Evolutionary conservation across 2,329 filamentous ascomycete genomes (phyloP), one percentile per base, ranked within the genome.

Genomic region (Pseudogymnoascus sp.): DNA sequence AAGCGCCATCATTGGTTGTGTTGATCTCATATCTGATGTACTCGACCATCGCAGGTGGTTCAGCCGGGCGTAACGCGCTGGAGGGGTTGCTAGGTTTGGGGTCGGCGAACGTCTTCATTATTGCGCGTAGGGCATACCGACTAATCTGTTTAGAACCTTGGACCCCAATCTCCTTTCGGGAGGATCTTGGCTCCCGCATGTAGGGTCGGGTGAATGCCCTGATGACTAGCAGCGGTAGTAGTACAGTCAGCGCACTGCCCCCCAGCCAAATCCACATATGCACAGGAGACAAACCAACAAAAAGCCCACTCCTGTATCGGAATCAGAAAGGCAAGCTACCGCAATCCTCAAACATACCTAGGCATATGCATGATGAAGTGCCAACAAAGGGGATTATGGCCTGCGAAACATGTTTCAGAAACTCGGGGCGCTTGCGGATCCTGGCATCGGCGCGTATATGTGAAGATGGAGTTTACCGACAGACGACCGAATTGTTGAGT

Each of bases 401-500:
- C 43, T 6, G 43, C 22, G 43, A 50, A 50, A 50, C 43, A 50
- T 50, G 43, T 50, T 50, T 50, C 43, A 50, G 43, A 30, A 30
- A 20, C 14, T 18, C 14, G 30, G 25, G 43, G 43, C 43, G 43
- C 43, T 50, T 50, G 43, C 43, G 25, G 22, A 50, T 50, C 43
- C 22, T 50, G 43, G 43, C 22, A 22, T 50, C 43, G 43, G 43
- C 43, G 43, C 43, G 43, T 50, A 50, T 50, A 50, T 50, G 43
- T 30, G 25, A 12, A 6, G 43, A 12, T n/a, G 43, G 43, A 18
- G 25, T 50, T 50, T 50, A 50, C 43, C 43, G 25, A 50, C 14
- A 4, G 25, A 50, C 14, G 43, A 50, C 43, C n/a, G 14, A 12
- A 8, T 30, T 50, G 43, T 18, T 50, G 43, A 47, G 22, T 9